These are phyloP conservation scores for Solanum tarapatanum DNA, from an alignment of 257 asterid species.

Conservation along the genomic window DNA sequence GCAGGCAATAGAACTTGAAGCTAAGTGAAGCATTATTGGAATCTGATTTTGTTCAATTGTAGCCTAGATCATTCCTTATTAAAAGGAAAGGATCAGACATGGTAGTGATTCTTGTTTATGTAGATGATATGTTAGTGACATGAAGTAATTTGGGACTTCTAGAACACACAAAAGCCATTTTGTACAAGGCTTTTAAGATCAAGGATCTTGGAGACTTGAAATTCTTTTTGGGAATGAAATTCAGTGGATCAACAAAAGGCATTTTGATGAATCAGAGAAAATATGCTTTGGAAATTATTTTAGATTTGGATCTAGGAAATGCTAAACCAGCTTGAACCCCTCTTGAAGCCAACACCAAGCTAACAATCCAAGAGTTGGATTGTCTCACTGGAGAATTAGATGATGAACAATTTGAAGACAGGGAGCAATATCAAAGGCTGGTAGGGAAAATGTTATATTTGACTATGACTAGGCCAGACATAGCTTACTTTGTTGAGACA, in stretches of 20 bases:
- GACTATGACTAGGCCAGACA: neutral
- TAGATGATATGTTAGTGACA: neutral
- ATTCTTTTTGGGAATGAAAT: neutral
- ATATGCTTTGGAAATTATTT: neutral
- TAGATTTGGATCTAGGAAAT: neutral
- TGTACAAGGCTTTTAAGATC: neutral
- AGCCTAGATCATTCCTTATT: neutral
- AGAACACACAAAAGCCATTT: neutral
- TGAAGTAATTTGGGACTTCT: accelerated
- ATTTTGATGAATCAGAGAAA: neutral
- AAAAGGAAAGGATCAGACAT: neutral
- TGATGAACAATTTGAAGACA: neutral
- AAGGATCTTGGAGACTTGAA: neutral
- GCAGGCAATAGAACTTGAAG: neutral
- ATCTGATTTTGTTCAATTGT: neutral
- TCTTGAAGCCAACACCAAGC: neutral
- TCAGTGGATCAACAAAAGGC: neutral
- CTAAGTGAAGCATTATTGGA: neutral
- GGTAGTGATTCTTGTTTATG: neutral
- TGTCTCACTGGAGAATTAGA: neutral
- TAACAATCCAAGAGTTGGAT: neutral
- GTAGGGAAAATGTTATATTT: neutral
- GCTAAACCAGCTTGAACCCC: neutral
- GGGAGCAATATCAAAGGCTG: neutral
- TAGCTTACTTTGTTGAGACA: neutral